Evolutionary conservation across 1,139 yeast species (phyloP).

Genomic region (Saccharomyces hybrid): DNA sequence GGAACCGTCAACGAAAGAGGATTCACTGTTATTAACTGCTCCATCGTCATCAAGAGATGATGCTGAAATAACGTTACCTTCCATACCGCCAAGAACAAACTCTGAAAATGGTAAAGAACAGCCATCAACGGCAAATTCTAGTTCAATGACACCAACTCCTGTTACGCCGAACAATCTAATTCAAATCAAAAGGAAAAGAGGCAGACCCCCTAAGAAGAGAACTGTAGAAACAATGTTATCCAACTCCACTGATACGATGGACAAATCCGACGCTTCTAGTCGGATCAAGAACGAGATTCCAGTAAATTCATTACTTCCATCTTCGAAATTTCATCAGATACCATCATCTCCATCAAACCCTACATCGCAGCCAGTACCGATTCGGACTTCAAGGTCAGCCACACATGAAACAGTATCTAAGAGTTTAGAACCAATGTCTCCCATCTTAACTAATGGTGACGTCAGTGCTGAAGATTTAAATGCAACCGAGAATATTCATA

Average conservation of each 20-base stretch:
- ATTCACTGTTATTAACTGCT: not conserved
- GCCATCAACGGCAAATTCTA: not conserved
- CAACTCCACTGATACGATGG: not conserved
- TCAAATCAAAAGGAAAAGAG: conserved; percentile 23
- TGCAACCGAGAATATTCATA: not conserved
- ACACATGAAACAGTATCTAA: not conserved
- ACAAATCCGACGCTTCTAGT: not conserved
- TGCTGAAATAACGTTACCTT: not conserved
- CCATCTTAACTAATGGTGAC: not conserved
- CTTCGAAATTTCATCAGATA: not conserved
- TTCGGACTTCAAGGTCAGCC: not conserved
- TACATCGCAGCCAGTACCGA: not conserved
- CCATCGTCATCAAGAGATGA: not conserved
- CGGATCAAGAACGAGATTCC: not conserved
- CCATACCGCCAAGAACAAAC: conserved; percentile 4
- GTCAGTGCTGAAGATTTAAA: not conserved
- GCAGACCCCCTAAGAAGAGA: conserved; percentile 31
- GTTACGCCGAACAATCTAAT: not conserved
- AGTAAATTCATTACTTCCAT: not conserved
- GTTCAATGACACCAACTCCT: not conserved
- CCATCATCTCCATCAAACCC: not conserved
- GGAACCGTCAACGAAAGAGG: conserved; percentile 31
- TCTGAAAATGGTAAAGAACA: conserved; percentile 1
- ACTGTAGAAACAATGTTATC: conserved; percentile 7
- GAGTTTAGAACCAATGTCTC: not conserved